These are phyloP conservation scores for Omphalotus guepiniiformis DNA, from an alignment of 768 basidiomycete species.

Conservation along the genomic window DNA sequence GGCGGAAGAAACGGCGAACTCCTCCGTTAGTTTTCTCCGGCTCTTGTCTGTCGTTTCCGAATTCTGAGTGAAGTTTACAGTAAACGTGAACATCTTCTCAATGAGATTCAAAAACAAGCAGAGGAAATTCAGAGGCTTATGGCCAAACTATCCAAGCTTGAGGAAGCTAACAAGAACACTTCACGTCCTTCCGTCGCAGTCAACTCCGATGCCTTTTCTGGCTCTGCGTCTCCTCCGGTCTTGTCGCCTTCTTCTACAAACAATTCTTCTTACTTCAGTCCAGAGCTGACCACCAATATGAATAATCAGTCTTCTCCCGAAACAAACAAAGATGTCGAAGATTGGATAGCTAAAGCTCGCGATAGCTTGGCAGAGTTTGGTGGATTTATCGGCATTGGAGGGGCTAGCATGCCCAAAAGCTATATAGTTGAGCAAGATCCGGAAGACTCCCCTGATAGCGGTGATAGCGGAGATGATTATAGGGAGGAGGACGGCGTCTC, in stretches of 20 bases:
- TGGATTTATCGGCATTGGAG: constrained; percentile 59
- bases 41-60: neutral
- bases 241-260: constrained; percentile 6
- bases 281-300: constrained; percentile 10
- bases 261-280: constrained; percentile 5
- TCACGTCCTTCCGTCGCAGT: constrained; percentile 16
- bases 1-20: constrained; percentile 73
- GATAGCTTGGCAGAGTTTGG: constrained; percentile 67
- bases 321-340: constrained; percentile 56
- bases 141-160: constrained; percentile 65
- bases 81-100: constrained; percentile 77
- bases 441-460: constrained; percentile 36
- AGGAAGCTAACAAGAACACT: constrained; percentile 33
- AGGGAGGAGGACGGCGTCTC: constrained; percentile 28
- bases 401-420: constrained; percentile 48
- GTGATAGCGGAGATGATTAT: constrained; percentile 37
- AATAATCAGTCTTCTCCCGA: constrained; percentile 28
- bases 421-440: constrained; percentile 46
- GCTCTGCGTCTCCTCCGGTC: constrained; percentile 21
- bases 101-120: constrained; percentile 71
- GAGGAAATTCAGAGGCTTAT: constrained; percentile 69
- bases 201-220: constrained; percentile 31
- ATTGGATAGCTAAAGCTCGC: constrained; percentile 76
- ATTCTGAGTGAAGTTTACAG: constrained; percentile 31
- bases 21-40: constrained; percentile 58